Evolutionary conservation across 2,329 filamentous ascomycete genomes (phyloP).

Genomic region (Pseudomassariella vexata): DNA sequence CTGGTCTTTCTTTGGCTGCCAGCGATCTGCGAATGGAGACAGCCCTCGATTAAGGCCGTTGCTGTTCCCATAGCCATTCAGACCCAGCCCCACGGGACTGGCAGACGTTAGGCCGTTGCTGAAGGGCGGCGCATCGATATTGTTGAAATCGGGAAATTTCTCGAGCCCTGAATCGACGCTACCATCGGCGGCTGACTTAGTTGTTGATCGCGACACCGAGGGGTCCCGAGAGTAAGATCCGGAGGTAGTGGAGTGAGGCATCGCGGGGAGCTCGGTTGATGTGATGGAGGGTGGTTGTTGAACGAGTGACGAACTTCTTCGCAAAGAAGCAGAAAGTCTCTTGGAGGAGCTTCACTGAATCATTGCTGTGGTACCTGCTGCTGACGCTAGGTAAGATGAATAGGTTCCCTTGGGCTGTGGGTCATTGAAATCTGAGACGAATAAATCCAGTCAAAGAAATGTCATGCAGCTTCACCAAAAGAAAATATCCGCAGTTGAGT

Average conservation of each 20-base stretch:
- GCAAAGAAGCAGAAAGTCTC: conserved; percentile 5
- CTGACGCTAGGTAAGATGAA: too few relatives aligned
- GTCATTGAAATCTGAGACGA: too few relatives aligned
- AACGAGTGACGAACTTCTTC: conserved; percentile 7
- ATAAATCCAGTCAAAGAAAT: too few relatives aligned
- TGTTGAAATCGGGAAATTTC: conserved; percentile 28
- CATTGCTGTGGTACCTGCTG: too few relatives aligned
- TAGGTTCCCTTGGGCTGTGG: too few relatives aligned
- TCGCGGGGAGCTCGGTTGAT: too few relatives aligned
- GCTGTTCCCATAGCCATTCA: conserved; percentile 20
- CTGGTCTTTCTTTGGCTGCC: conserved; percentile 21
- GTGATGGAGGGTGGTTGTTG: conserved; percentile 3
- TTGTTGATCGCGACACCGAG: conserved; percentile 21
- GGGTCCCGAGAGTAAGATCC: conserved; percentile 23
- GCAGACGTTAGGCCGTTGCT: conserved; percentile 18
- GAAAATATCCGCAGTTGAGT: too few relatives aligned
- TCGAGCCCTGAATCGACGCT: conserved; percentile 23
- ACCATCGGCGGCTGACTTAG: conserved; percentile 19
- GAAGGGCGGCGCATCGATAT: conserved; percentile 26
- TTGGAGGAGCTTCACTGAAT: conserved; percentile 5
- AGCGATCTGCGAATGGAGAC: conserved; percentile 22
- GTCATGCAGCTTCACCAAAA: too few relatives aligned
- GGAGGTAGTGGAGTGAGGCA: conserved; percentile 27
- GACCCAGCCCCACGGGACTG: conserved; percentile 8
- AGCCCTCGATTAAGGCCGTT: conserved; percentile 23